These are phyloP conservation scores for Clavariopsis aquatica DNA, from an alignment of 495 filamentous ascomycete species.

Conservation along the genomic window DNA sequence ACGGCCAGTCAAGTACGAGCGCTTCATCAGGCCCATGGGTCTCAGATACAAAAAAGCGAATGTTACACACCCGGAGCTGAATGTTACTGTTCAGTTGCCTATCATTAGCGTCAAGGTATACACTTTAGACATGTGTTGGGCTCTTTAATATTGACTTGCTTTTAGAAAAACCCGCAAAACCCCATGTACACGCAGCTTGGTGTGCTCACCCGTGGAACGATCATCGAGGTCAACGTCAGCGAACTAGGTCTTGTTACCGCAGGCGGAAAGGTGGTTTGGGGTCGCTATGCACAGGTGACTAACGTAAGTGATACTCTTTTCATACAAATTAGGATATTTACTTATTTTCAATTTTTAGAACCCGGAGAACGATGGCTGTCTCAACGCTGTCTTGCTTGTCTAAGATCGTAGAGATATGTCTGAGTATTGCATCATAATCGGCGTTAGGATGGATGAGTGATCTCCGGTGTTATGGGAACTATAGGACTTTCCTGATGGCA, in stretches of 20 bases:
- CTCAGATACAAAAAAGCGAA: constrained; percentile 92
- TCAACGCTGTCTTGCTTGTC: constrained; percentile 58
- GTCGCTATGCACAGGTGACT: constrained; percentile 53
- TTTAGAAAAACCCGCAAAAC: constrained; percentile 88
- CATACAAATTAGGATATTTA: no score
- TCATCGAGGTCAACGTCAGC: constrained; percentile 83
- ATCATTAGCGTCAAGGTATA: constrained; percentile 77
- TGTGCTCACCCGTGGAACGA: constrained; percentile 78
- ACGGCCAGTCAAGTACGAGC: constrained; percentile 91
- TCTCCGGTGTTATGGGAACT: neutral
- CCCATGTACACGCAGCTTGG: constrained; percentile 93
- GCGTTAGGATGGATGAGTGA: constrained; percentile 2
- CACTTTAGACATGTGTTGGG: neutral
- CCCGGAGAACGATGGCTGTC: constrained; percentile 59
- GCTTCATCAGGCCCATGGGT: constrained; percentile 65
- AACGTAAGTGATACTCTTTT: neutral
- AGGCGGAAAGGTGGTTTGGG: constrained; percentile 70
- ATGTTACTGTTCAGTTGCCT: constrained; percentile 87
- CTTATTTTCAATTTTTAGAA: no score
- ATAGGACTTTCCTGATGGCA: neutral
- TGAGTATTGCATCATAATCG: neutral
- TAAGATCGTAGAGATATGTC: neutral
- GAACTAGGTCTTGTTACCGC: constrained; percentile 93
- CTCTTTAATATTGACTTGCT: neutral
- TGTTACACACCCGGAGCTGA: constrained; percentile 83